phyloP scores from a whole-genome alignment of 2,329 filamentous ascomycete genomes.

The Colletotrichum acutatum region DNA sequence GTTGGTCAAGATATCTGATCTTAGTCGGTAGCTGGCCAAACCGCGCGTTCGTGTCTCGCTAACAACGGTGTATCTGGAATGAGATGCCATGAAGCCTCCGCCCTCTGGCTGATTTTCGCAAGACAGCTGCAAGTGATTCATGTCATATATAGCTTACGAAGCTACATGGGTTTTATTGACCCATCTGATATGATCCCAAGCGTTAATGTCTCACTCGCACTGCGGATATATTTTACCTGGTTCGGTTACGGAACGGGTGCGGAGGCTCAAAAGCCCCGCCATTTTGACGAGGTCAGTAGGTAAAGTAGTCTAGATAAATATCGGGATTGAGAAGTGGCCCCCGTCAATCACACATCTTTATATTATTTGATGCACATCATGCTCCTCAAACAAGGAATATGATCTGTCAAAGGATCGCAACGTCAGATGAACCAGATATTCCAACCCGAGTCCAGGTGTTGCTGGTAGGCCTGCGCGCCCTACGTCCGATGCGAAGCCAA shows the following conservation, averaged over 20 bases:
- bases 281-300: not conserved
- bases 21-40: not conserved
- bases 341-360: not conserved
- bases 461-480: not conserved
- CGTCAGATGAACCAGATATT: not conserved
- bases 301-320: not conserved
- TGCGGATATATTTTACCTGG: not conserved
- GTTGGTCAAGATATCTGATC: not conserved
- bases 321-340: not conserved
- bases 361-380: not conserved
- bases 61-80: not conserved
- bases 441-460: constrained; percentile 5
- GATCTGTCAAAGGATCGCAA: not conserved
- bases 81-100: not conserved
- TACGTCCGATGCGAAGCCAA: not conserved
- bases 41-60: too few relatives aligned
- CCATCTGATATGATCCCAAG: not conserved
- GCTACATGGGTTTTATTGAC: not conserved
- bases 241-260: not conserved
- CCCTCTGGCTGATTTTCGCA: not conserved
- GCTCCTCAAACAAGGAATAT: not conserved
- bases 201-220: not conserved
- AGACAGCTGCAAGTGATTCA: not conserved
- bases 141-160: not conserved
- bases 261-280: not conserved